Percentiles rank a stretch among this genome's conserved stretches.
These are phyloP conservation scores for Harringtonia lauricola DNA, from an alignment of 2,329 filamentous ascomycete genomes.

Conservation along the genomic window DNA sequence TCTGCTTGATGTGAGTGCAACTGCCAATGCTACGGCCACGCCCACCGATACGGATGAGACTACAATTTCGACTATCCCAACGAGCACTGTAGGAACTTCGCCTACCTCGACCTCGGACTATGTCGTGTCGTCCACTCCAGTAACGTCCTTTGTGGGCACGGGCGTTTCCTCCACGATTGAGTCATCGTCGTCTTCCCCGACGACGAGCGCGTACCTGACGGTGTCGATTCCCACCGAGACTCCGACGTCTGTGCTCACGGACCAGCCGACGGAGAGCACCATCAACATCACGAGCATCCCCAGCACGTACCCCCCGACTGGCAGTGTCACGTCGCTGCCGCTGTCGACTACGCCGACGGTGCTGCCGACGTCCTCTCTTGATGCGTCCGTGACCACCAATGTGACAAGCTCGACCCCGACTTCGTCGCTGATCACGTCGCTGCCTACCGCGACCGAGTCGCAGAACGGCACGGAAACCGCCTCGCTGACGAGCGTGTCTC, in stretches of 20 bases:
- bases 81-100: too few species aligned
- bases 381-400: background rate
- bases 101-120: too few species aligned
- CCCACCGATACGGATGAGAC: too few species aligned
- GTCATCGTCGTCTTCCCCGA: too few species aligned
- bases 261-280: background rate
- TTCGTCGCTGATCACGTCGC: background rate
- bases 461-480: background rate
- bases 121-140: too few species aligned
- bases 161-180: too few species aligned
- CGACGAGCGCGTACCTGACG: too few species aligned
- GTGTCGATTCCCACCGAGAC: too few species aligned
- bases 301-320: background rate
- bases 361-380: background rate
- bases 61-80: too few species aligned
- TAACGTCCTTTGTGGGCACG: too few species aligned
- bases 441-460: background rate
- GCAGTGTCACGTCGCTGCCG: slow-evolving; percentile 1
- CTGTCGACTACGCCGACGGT: background rate
- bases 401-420: too few species aligned
- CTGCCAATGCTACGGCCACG: background rate
- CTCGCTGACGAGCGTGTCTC: background rate
- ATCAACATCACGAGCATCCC: background rate
- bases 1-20: background rate
- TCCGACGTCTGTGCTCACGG: background rate